These are phyloP conservation scores for Colletotrichum sp. DNA, from an alignment of 2,329 filamentous ascomycete species.

Conservation along the genomic window DNA sequence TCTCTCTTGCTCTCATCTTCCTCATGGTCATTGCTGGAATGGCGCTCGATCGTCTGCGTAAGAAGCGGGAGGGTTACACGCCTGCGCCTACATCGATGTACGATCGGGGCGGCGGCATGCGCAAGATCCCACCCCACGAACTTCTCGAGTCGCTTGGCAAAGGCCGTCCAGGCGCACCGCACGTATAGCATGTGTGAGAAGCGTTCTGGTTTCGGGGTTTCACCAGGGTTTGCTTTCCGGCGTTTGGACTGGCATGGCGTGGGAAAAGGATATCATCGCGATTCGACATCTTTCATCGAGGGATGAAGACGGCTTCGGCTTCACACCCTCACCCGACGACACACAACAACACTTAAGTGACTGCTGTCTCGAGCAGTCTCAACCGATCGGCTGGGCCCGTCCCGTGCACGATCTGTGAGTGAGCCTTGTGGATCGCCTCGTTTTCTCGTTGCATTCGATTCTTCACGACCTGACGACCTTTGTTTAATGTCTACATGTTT, in stretches of 20 bases:
- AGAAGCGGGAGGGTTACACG: slow-evolving; percentile 79
- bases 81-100: slow-evolving; percentile 75
- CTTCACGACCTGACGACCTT: slow-evolving; percentile 26
- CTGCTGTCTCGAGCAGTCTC: background rate
- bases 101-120: slow-evolving; percentile 63
- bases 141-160: slow-evolving; percentile 60
- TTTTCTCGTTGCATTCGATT: slow-evolving; percentile 22
- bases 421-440: background rate
- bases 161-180: slow-evolving; percentile 53
- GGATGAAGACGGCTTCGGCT: background rate
- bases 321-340: background rate
- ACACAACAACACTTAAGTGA: background rate
- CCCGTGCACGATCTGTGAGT: background rate
- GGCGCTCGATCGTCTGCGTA: slow-evolving; percentile 75
- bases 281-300: slow-evolving; percentile 6
- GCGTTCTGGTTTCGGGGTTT: slow-evolving; percentile 1
- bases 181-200: slow-evolving; percentile 44
- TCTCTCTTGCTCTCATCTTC: slow-evolving; percentile 79
- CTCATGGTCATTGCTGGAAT: slow-evolving; percentile 79
- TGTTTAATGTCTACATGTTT: slow-evolving; percentile 25
- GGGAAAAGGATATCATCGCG: slow-evolving; percentile 14
- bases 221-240: slow-evolving; percentile 28
- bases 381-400: background rate
- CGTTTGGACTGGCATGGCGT: slow-evolving; percentile 39
- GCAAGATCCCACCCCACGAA: slow-evolving; percentile 65